Conservation (phyloP, 129 eudicot species). For the Cynara cardunculus region DNA sequence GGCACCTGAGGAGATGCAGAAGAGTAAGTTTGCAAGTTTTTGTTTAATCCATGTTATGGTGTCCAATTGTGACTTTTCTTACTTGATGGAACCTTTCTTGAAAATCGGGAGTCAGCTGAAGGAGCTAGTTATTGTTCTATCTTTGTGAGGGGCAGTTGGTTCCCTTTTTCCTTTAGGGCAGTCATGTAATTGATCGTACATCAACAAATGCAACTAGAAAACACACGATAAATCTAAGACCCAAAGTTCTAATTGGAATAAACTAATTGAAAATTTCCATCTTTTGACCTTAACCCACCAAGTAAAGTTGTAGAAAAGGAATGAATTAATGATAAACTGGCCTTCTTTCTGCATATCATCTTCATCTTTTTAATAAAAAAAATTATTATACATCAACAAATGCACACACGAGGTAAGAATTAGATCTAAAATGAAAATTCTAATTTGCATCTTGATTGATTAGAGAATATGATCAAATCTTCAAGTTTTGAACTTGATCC, state of each 20-base stretch:
- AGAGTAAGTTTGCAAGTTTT: conserved; percentile 45
- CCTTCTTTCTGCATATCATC: neutral
- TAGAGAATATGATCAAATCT: neutral
- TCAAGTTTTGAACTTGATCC: neutral
- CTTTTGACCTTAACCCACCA: neutral
- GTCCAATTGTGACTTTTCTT: neutral
- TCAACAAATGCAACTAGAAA: neutral
- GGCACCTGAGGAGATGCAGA: conserved; percentile 79
- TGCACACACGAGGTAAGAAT: neutral
- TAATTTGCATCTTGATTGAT: neutral
- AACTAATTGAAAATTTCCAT: neutral
- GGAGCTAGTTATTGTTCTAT: neutral
- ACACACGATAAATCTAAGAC: neutral
- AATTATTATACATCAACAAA: neutral
- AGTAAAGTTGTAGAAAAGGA: neutral
- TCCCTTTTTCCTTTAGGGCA: neutral
- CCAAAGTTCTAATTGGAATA: neutral
- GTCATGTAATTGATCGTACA: neutral
- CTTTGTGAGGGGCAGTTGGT: neutral
- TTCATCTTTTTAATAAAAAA: neutral
- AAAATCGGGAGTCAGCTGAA: neutral
- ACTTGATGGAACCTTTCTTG: neutral
- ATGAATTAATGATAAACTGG: neutral
- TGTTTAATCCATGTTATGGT: conserved; percentile 1
- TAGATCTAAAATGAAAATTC: neutral